phyloP scores from a whole-genome alignment of 148 eudicot genomes.

The Chenopodium album region DNA sequence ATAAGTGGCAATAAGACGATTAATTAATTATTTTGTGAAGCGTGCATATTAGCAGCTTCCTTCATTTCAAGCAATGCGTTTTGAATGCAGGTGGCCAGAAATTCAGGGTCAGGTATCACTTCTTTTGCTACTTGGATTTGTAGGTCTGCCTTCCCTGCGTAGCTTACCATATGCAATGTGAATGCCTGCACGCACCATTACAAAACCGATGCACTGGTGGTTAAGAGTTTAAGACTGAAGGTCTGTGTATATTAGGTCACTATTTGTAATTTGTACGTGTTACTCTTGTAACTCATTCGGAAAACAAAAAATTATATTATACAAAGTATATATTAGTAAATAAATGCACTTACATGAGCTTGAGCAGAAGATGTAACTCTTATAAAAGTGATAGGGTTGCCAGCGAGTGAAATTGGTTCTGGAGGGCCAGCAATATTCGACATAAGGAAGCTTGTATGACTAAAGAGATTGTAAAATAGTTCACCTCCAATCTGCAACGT shows the following conservation, averaged over 20 bases:
- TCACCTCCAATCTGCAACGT: constrained; percentile 10
- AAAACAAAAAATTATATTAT: too few relatives aligned
- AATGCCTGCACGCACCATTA: constrained; percentile 46
- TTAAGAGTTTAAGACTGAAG: too few relatives aligned
- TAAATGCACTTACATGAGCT: constrained; percentile 47
- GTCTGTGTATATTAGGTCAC: too few relatives aligned
- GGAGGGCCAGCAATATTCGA: constrained; percentile 64
- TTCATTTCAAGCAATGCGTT: constrained; percentile 70
- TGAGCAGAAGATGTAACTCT: constrained; percentile 40
- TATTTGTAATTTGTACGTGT: too few relatives aligned
- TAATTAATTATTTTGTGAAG: too few relatives aligned
- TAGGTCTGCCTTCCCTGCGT: constrained; percentile 62
- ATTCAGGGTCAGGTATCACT: constrained; percentile 52
- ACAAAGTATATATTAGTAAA: too few relatives aligned
- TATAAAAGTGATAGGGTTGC: constrained; percentile 48
- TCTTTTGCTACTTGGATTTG: constrained; percentile 81
- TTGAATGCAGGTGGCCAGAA: constrained; percentile 64
- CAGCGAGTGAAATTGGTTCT: constrained; percentile 43
- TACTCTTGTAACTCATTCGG: too few relatives aligned
- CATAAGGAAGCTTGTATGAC: constrained; percentile 55
- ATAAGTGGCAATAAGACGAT: too few relatives aligned
- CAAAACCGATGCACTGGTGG: neutral
- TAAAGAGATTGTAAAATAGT: constrained; percentile 14
- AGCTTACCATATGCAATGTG: constrained; percentile 70
- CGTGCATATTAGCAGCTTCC: constrained; percentile 29